Evolutionary conservation across 169 alveolate species (phyloP).

Genomic region (Eimeria tenella): DNA sequence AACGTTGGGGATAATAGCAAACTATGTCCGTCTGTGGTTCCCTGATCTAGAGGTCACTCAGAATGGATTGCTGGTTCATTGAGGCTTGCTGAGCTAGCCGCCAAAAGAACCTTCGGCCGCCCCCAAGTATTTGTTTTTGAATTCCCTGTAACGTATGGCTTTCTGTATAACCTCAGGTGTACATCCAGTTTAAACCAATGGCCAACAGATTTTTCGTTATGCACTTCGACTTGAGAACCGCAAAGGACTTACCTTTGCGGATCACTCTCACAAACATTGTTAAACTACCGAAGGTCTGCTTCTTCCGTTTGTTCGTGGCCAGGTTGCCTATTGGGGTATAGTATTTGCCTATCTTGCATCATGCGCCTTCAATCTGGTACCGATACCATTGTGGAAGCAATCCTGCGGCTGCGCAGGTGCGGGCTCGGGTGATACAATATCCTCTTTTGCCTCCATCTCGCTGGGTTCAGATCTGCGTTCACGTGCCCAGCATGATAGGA

Average conservation of each 20-base stretch:
- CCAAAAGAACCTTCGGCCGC: too few relatives aligned
- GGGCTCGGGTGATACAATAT: conserved; percentile 75
- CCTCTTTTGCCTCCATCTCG: conserved; percentile 55
- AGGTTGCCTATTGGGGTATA: too few relatives aligned
- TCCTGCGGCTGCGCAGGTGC: conserved; percentile 62
- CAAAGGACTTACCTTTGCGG: conserved; percentile 81
- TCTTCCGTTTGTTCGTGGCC: neutral
- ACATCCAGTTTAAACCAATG: conserved; percentile 84
- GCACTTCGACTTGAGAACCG: conserved; percentile 87
- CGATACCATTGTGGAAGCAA: neutral
- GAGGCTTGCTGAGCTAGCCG: too few relatives aligned
- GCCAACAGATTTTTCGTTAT: conserved; percentile 86
- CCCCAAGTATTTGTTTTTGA: too few relatives aligned
- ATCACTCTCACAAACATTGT: conserved; percentile 86
- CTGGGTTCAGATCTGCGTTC: conserved; percentile 81
- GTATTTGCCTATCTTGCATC: too few relatives aligned
- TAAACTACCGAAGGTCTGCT: conserved; percentile 84
- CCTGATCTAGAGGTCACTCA: neutral
- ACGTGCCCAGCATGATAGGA: conserved; percentile 66
- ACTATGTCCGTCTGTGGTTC: conserved; percentile 74
- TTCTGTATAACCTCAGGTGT: conserved; percentile 74
- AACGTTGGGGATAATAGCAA: conserved; percentile 86
- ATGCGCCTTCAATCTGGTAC: too few relatives aligned
- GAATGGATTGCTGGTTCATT: too few relatives aligned
- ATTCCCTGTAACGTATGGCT: neutral